Evolutionary conservation across 306 rosid species (phyloP).

Genomic region (Pachyrhizus erosus): DNA sequence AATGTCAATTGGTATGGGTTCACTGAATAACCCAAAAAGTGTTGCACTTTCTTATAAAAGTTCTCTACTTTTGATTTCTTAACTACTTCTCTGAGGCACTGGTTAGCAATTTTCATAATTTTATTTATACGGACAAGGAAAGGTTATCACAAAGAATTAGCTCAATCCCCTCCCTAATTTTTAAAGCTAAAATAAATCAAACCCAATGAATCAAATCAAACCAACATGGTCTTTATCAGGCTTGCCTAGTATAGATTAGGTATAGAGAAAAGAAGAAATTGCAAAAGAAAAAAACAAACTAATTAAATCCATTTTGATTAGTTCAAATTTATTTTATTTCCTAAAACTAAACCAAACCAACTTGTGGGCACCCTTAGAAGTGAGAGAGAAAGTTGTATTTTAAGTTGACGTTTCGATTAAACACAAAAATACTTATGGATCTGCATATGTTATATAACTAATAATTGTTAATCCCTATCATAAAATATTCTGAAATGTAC

Average conservation of each 20-base stretch:
- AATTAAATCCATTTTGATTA: background rate
- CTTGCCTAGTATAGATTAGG: background rate
- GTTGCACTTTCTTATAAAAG: background rate
- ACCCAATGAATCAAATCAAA: background rate
- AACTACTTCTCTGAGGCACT: background rate
- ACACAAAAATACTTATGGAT: conserved; percentile 6
- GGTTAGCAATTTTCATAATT: background rate
- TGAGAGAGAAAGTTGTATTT: background rate
- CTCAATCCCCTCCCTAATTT: background rate
- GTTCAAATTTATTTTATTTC: background rate
- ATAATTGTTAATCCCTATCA: background rate
- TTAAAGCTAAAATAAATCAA: background rate
- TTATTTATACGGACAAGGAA: background rate
- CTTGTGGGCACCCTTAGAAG: background rate
- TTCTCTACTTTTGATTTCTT: background rate
- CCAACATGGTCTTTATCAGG: background rate
- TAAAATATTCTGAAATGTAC: background rate
- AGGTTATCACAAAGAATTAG: background rate
- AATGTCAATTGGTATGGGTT: background rate
- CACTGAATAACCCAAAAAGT: background rate
- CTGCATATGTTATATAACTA: background rate
- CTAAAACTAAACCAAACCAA: background rate
- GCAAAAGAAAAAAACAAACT: background rate
- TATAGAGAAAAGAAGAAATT: background rate
- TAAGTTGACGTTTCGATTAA: background rate